phyloP scores from a whole-genome alignment of 805 yeast genomes.

The Wilhelminamyces savonicus region DNA sequence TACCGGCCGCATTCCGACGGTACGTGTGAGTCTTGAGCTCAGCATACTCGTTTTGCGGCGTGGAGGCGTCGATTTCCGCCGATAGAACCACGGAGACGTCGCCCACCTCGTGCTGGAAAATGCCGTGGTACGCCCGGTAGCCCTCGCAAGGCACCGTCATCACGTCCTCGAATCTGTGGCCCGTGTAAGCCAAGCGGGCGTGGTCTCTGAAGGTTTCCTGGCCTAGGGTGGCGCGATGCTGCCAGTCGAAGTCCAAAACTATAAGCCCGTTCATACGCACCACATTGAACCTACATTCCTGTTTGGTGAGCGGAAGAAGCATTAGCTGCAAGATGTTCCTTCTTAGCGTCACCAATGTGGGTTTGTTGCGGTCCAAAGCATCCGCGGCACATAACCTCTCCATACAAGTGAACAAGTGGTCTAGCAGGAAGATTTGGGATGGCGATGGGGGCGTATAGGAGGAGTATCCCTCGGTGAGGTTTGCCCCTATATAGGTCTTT shows the following conservation, averaged over 20 bases:
- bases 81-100: slow-evolving; percentile 9
- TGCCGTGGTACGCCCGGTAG: slow-evolving; percentile 7
- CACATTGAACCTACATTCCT: slow-evolving; percentile 9
- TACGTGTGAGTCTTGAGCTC: slow-evolving; percentile 18
- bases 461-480: slow-evolving; percentile 12
- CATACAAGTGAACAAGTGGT: slow-evolving; percentile 7
- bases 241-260: slow-evolving; percentile 15
- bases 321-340: slow-evolving; percentile 12
- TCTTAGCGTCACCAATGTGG: slow-evolving; percentile 10
- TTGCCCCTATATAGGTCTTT: slow-evolving; percentile 9
- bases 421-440: slow-evolving; percentile 9
- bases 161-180: slow-evolving; percentile 16
- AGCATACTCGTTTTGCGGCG: slow-evolving; percentile 7
- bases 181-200: slow-evolving; percentile 8
- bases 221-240: too few relatives aligned
- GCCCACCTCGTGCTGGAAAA: slow-evolving; percentile 7
- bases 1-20: not conserved
- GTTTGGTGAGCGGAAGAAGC: slow-evolving; percentile 12
- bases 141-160: slow-evolving; percentile 5
- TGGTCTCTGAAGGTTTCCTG: too few relatives aligned
- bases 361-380: not conserved
- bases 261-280: slow-evolving; percentile 12
- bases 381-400: slow-evolving; percentile 1
- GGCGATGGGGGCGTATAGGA: slow-evolving; percentile 5
- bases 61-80: slow-evolving; percentile 19